These are phyloP conservation scores for Lactuca sativa DNA, from an alignment of 129 eudicot genomes.

Conservation along the genomic window DNA sequence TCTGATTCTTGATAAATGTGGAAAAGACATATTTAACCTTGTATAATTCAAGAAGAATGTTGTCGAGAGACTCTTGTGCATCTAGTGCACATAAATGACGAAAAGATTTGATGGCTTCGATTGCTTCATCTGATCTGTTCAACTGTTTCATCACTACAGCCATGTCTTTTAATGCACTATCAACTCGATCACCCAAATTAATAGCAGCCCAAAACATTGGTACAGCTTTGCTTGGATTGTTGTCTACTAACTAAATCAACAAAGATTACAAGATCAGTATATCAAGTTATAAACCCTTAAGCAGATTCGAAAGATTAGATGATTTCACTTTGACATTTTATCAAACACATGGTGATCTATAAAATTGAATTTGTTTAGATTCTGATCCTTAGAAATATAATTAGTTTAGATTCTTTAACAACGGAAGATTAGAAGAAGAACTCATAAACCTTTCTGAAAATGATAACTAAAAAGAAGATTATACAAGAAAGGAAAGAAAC, in stretches of 20 bases:
- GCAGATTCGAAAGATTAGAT: too few species aligned
- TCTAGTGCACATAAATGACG: slow-evolving; percentile 76
- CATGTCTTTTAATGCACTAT: slow-evolving; percentile 93
- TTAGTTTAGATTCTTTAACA: too few species aligned
- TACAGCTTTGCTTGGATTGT: slow-evolving; percentile 77
- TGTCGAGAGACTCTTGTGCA: slow-evolving; percentile 82
- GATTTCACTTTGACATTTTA: slow-evolving; percentile 9
- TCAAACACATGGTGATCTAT: slow-evolving; percentile 2
- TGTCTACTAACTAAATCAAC: slow-evolving; percentile 34
- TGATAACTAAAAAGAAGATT: background rate
- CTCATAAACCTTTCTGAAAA: background rate
- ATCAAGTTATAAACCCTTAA: too few species aligned
- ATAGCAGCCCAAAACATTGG: slow-evolving; percentile 88
- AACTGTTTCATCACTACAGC: slow-evolving; percentile 88
- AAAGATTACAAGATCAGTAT: background rate
- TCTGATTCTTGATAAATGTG: background rate
- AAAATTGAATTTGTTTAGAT: background rate
- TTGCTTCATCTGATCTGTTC: slow-evolving; percentile 81
- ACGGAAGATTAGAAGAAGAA: background rate
- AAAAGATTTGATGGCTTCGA: slow-evolving; percentile 88
- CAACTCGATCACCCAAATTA: slow-evolving; percentile 88
- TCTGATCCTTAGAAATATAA: too few species aligned
- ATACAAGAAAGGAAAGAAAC: background rate
- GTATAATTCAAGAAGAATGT: slow-evolving; percentile 74
- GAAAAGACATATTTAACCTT: slow-evolving; percentile 51